Base-by-base conservation (phyloP, 2,329 filamentous ascomycete genomes). In the Clathrospora elynae region DNA sequence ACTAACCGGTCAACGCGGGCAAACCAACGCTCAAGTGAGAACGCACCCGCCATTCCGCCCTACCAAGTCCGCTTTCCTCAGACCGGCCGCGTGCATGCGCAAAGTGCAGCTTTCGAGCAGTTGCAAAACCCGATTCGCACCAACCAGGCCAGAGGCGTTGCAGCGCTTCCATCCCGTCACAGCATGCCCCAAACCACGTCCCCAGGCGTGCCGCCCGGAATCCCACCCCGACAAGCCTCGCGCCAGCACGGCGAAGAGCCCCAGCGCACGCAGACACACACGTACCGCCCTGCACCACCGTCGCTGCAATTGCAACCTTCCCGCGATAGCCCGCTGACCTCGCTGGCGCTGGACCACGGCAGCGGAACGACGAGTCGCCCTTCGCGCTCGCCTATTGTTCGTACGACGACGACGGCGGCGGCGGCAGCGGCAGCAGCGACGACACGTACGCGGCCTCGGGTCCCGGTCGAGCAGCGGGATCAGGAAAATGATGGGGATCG, bases 401-500 rank as follows among this genome's bases (percentile, higher is more conserved):
- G 37, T 14, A 26, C 29, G 2, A 24, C 35, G 2, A 41, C 34
- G 2, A 22, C 38, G 6, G 43, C n/a, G n/a, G n/a, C 29, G 2
- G 20, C 35, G 2, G 39, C 34, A 3, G 18, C 38, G 6, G 43
- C n/a, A n/a, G n/a, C n/a, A n/a, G n/a, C n/a, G n/a, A n/a, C n/a
- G n/a, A n/a, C 31, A 11, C 55, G 48, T 14, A 46, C 39, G 5
- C 33, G 41, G 28, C 44, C 47, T 5, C 53, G 57, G 7, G 26
- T 66, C 3, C 53, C 51, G 2, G 30, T 51, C 2, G 57, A 55
- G 13, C 57, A 61, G 46, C 52, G 54, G 5, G 51, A 70, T 24
- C 68, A 70, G 33, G 68, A 71, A 38, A 70, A 70, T 24, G 57
- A 58, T 42, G 17, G 66, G 61, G 46, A 53, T 39, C 29, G 47